Conservation (phyloP, 2,329 filamentous ascomycete genomes). For the Truncatella angustata region DNA sequence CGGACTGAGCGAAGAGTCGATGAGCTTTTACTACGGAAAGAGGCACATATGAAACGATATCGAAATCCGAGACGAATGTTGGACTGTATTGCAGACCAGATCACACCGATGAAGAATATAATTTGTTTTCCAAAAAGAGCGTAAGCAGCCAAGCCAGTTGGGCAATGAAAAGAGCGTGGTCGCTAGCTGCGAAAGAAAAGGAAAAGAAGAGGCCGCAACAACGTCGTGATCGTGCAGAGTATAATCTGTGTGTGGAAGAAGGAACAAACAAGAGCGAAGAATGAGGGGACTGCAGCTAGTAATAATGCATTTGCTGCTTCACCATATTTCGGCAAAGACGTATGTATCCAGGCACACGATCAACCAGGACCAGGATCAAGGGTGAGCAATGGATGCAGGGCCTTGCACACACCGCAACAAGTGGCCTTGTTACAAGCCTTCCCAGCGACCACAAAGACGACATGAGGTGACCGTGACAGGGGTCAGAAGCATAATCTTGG, state of each 20-base stretch:
- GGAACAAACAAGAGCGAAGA: constrained; percentile 36
- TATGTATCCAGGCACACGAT: constrained; percentile 9
- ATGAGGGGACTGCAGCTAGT: constrained; percentile 26
- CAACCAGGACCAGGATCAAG: constrained; percentile 23
- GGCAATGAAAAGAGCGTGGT: constrained; percentile 40
- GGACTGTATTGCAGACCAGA: constrained; percentile 28
- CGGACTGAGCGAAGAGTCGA: not conserved
- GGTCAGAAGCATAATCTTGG: constrained; percentile 33
- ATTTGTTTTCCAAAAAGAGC: constrained; percentile 42
- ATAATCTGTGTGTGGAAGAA: constrained; percentile 31
- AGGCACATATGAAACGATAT: constrained; percentile 20
- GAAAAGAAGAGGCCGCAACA: constrained; percentile 26
- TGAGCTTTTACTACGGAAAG: not conserved
- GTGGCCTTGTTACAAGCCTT: constrained; percentile 40
- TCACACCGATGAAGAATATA: constrained; percentile 34
- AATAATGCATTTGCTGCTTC: constrained; percentile 30
- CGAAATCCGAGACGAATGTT: constrained; percentile 27
- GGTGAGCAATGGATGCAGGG: constrained; percentile 17
- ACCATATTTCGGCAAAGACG: constrained; percentile 14
- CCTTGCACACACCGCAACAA: constrained; percentile 23
- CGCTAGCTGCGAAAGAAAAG: constrained; percentile 42
- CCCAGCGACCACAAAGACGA: constrained; percentile 22
- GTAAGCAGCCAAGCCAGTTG: constrained; percentile 60
- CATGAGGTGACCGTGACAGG: constrained; percentile 33
- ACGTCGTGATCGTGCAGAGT: constrained; percentile 27